Evolutionary conservation across 192 early-diverging fungal species (phyloP).

Genomic region (Gaertneriomyces sp.): DNA sequence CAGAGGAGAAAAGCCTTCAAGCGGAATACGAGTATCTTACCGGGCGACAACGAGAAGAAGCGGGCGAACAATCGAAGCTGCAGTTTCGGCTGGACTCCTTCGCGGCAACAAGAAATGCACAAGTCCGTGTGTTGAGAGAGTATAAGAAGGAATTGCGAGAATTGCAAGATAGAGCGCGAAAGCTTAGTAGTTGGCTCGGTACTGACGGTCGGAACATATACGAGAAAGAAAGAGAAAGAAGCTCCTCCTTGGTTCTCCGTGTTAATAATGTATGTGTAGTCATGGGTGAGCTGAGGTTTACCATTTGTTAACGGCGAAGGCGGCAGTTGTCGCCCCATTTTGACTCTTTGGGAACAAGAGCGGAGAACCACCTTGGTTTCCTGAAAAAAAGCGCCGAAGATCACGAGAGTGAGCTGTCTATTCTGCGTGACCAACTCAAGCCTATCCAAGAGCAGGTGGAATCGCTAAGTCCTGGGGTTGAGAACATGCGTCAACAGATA

Average conservation of each 20-base stretch:
- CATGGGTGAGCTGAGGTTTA: too few species aligned
- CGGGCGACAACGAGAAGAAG: conserved; percentile 16
- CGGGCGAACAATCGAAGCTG: conserved; percentile 24
- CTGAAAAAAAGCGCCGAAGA: conserved; percentile 3
- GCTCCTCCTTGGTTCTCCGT: conserved; percentile 10
- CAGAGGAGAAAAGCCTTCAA: conserved; percentile 8
- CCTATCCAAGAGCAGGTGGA: neutral
- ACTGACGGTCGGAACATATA: conserved; percentile 12
- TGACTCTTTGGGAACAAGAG: neutral
- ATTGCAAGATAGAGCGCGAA: conserved; percentile 9
- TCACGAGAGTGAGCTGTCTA: neutral
- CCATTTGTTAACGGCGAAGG: too few species aligned
- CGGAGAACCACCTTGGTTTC: neutral
- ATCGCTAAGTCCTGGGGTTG: conserved; percentile 3
- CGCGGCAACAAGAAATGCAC: neutral
- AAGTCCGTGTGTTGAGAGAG: conserved; percentile 11
- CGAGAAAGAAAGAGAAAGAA: conserved; percentile 24
- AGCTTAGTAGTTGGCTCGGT: conserved; percentile 1
- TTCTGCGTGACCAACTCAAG: neutral
- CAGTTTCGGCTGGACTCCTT: conserved; percentile 28
- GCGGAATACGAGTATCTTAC: conserved; percentile 10
- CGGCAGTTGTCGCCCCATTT: neutral
- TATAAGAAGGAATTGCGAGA: conserved; percentile 16
- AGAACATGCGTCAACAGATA: neutral
- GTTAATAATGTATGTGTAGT: neutral